Evolutionary conservation across 805 yeast genomes (phyloP), one percentile per base, ranked within the genome.

Genomic region (Blastobotrys robertii): DNA sequence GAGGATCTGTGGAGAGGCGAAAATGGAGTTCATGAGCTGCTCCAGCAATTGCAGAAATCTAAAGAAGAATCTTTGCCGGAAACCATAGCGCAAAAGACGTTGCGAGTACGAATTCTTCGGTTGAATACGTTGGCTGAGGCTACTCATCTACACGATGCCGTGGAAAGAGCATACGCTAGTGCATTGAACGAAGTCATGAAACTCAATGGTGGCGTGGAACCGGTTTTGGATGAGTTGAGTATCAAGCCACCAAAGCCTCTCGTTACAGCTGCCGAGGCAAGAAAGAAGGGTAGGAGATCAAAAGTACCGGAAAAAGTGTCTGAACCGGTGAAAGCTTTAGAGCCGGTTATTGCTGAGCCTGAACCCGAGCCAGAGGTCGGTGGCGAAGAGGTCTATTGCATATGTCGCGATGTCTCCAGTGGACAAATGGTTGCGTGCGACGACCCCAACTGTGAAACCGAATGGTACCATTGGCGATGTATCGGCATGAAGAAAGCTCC

Each of bases 401-500:
- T 64, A 10, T 77, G 83, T 46, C 57, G 65, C 4, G 60, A 63
- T 3, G 65, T 63, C 1, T 68, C 76, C 5, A 63, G 55, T 43
- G 97, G 97, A 1, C 76, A 74, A 41, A 90, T 90, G 97, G 73
- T 90, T 48, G 95, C 90, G 0, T 90, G 97, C 62, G 97, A 88
- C 58, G 77, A 84, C 52, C 70, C 70, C 2, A 70, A 74, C 31
- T 88, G 97, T 63, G 67, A 74, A 55, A 70, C 81, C 44, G 96
- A 88, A 62, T 88, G 97, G 97, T 88, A 84, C 65, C 97, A 88
- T 66, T 67, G 84, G 50, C 86, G 85, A 9, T 88, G 97, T 62
- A 82, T 84, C 32, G 92, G 90, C 0, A 69, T 86, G 53, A 77
- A 76, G 41, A 77, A 79, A 37, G 73, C 85, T 2, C 97, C 97